Conservation (phyloP, 2,329 filamentous ascomycete genomes). For the Colletotrichum tanaceti region DNA sequence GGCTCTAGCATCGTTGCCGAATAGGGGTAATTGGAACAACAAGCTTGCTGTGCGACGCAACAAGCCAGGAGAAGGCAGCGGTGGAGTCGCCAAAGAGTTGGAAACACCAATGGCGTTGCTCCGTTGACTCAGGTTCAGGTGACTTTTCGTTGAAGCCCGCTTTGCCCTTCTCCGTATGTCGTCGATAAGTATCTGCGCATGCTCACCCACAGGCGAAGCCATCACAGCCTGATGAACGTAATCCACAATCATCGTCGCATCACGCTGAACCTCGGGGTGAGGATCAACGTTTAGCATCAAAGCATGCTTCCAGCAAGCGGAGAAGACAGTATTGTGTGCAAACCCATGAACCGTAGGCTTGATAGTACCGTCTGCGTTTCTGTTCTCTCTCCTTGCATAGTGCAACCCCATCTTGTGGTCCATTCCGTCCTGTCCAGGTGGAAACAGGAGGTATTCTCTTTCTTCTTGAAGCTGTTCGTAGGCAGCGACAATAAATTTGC, state of each 20-base stretch:
- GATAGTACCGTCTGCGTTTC: constrained; percentile 68
- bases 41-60: constrained; percentile 73
- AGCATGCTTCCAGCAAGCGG: constrained; percentile 93
- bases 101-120: constrained; percentile 55
- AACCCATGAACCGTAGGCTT: constrained; percentile 68
- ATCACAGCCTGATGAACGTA: constrained; percentile 83
- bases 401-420: constrained; percentile 73
- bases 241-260: constrained; percentile 87
- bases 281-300: constrained; percentile 93
- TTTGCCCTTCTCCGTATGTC: constrained; percentile 71
- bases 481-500: constrained; percentile 89
- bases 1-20: constrained; percentile 60
- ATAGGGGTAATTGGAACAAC: constrained; percentile 68
- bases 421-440: constrained; percentile 66
- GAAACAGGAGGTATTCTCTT: constrained; percentile 72
- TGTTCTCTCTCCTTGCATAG: constrained; percentile 67
- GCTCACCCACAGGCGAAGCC: constrained; percentile 77
- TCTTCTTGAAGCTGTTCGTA: constrained; percentile 93
- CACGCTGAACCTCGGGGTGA: constrained; percentile 89
- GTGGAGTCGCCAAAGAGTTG: constrained; percentile 51
- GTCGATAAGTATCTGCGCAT: constrained; percentile 78
- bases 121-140: constrained; percentile 56
- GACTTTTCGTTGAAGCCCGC: constrained; percentile 59
- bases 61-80: constrained; percentile 66
- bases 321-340: constrained; percentile 90